A percentile compares a stretch with the other conserved stretches of the same genome.
phyloP scores from a whole-genome alignment of 805 yeast species.

The Lachancea cidri region DNA sequence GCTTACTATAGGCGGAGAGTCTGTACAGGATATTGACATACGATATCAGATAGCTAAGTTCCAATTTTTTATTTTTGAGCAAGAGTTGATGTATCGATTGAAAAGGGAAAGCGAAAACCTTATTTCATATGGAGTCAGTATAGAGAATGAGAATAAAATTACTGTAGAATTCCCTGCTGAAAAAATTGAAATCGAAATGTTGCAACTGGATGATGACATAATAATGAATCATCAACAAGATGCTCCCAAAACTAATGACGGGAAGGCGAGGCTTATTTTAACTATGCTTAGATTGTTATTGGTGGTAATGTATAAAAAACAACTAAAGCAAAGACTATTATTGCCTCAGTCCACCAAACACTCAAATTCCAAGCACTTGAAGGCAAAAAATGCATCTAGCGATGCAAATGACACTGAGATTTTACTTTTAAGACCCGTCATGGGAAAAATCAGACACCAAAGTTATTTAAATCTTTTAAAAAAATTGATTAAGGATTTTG shows the following conservation, averaged over 20 bases:
- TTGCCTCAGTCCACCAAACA: constrained; percentile 7
- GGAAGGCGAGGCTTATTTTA: constrained; percentile 33
- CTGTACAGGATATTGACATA: constrained; percentile 33
- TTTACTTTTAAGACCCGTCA: constrained; percentile 27
- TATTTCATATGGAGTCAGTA: constrained; percentile 61
- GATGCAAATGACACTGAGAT: constrained; percentile 11
- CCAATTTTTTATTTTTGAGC: constrained; percentile 76
- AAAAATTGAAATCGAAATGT: constrained; percentile 65
- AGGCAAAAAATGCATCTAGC: constrained; percentile 9
- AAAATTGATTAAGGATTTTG: constrained; percentile 24
- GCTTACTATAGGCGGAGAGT: constrained; percentile 9
- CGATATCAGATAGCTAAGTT: constrained; percentile 60
- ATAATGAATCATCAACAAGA: constrained; percentile 38
- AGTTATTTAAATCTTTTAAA: constrained; percentile 25
- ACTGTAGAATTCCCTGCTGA: constrained; percentile 61
- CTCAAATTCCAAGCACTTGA: constrained; percentile 8
- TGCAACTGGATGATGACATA: constrained; percentile 36
- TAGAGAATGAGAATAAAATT: constrained; percentile 59
- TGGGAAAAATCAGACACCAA: constrained; percentile 31
- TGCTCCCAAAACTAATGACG: constrained; percentile 38
- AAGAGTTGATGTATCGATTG: constrained; percentile 76
- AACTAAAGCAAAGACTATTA: constrained; percentile 23
- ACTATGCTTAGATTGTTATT: constrained; percentile 32
- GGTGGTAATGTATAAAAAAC: constrained; percentile 39
- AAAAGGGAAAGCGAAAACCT: constrained; percentile 69